Base-by-base conservation (phyloP, 345 rosid genomes). In the Eucalyptus erythrocorys region DNA sequence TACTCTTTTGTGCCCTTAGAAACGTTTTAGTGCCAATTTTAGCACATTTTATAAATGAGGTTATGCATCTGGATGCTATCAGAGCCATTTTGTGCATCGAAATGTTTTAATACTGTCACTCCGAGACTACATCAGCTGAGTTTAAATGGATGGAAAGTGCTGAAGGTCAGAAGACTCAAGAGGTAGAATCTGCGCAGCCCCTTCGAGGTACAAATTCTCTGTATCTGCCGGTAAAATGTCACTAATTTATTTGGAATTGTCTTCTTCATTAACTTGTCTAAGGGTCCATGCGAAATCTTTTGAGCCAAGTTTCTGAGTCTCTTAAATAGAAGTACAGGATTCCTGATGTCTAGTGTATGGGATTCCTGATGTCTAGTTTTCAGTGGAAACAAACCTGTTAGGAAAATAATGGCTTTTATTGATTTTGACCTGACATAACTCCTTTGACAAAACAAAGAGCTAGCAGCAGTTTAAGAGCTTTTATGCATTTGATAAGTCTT, bases 21-120 rank as follows among this genome's bases (percentile, higher is more conserved):
- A 66, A 8, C 22, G 22, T 66, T 66, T 66, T 66, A 66, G 19
- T 66, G 79, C 79, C 22, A 32, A 66, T 16, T 32, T 89, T 94
- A 96, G 99, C 97, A 88, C 99, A 97, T 92, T 99, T 98, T 68
- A 96, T 96, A 93, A 94, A 95, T 59, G 96, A 97, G 91, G 99
- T 96, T 26, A 96, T 93, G 3, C 92, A 91, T 87, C 88, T 94
- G 86, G 99, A 96, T 91, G 98, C 98, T 30, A 93, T 97, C 89
- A 93, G 98, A 88, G 97, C 98, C 90, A 95, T 97, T 91, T 89
- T 96, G 90, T 97, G 99, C 93, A 93, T 96, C 49, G 95, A 97
- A 92, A 96, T 50, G 53, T 50, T 50, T 50, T 50, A 16, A 50
- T 50, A 50, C 53, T 4, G 1, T 50, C 53, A 97, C 87, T 97